Evolutionary conservation across 768 basidiomycete genomes (phyloP).

Genomic region (Holtermanniella nyarrowii): DNA sequence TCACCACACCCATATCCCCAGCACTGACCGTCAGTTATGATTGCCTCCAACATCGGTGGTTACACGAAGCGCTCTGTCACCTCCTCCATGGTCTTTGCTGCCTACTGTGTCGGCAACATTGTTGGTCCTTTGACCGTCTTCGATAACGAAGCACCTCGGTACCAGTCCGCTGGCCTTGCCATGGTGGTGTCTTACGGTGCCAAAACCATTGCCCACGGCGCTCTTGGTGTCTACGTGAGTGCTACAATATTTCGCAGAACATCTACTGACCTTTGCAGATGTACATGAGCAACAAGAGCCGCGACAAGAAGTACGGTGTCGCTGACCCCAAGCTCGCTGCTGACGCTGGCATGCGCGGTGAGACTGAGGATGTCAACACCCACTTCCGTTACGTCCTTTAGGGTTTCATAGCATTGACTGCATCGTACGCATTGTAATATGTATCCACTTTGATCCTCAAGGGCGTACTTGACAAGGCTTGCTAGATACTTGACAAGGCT

Average conservation of each 20-base stretch:
- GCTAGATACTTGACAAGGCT: no score
- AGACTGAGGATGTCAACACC: constrained; percentile 37
- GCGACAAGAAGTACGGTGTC: constrained; percentile 29
- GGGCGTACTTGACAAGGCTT: no score
- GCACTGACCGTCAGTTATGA: no score
- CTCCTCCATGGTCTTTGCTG: constrained; percentile 35
- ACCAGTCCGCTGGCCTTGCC: constrained; percentile 31
- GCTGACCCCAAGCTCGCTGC: constrained; percentile 34
- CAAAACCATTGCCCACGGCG: constrained; percentile 26
- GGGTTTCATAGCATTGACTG: not conserved
- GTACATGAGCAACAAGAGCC: constrained; percentile 33
- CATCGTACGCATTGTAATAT: no score
- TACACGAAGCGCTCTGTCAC: constrained; percentile 36
- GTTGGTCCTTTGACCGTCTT: constrained; percentile 29
- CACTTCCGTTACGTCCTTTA: constrained; percentile 23
- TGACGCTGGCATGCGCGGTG: constrained; percentile 38
- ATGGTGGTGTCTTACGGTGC: constrained; percentile 35
- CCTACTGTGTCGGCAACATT: constrained; percentile 37
- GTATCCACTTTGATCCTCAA: no score
- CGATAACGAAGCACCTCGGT: constrained; percentile 29
- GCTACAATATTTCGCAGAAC: not conserved
- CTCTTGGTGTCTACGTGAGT: constrained; percentile 26
- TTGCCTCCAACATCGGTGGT: constrained; percentile 35
- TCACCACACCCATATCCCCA: no score
- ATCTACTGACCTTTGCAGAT: constrained; percentile 9